Base-by-base conservation (phyloP, 495 filamentous ascomycete species). In the Hyaloscypha hepaticicola region DNA sequence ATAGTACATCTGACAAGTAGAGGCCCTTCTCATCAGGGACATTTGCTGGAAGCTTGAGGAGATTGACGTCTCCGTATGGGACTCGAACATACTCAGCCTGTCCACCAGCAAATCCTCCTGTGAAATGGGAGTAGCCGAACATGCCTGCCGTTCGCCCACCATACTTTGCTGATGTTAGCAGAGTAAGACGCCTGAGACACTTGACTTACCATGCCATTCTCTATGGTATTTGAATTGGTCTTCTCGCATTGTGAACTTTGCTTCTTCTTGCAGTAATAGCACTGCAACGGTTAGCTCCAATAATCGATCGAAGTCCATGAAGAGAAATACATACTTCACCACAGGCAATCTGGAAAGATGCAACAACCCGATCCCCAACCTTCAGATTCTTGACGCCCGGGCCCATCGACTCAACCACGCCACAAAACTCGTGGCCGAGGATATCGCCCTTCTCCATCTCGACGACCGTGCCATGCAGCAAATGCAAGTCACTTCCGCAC, bases 41-140 rank as follows among this genome's bases (percentile, higher is more conserved):
- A 61, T 84, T 82, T 52, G 90, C 87, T 7, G 93, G 93, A 4
- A 96, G 83, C 61, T 86, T 85, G 8, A 97, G 82, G 22, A 96
- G 80, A 68, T 96, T 96, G 65, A 88, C 84, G 57, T 96, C 89
- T n/a, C 84, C 93, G 24, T 86, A 84, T 0, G 93, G 92, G 11
- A 96, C 91, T 0, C 93, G 85, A 9, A 91, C 85, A 64, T 93
- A 96, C 74, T 97, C 93, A 11, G 92, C 89, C 72, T 96, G 92
- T 0, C 93, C 91, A 49, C 93, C 93, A 12, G 93, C 91, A 71
- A 93, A 97, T 2, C 93, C 93, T 3, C 92, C 92, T 0, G 89
- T 90, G 71, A 96, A 90, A 67, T 85, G 87, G n/a, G 79, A 82
- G 74, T 90, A 90, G 0, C 88, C 87, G 67, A 89, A 90, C 75